phyloP scores from a whole-genome alignment of 495 filamentous ascomycete species.

The Rostrohypoxylon terebratum region DNA sequence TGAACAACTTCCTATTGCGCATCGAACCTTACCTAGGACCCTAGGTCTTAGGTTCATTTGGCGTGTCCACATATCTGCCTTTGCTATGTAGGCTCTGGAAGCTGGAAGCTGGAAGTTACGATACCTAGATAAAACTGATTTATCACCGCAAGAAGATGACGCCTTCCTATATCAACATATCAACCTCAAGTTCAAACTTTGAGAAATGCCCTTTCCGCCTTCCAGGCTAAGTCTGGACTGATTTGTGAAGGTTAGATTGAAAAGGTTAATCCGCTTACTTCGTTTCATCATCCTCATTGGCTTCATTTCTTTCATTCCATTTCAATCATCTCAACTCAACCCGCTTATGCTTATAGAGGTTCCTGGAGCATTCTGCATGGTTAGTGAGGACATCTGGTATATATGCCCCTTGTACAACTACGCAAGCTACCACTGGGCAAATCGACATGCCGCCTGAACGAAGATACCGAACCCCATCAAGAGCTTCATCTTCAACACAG shows the following conservation, averaged over 20 bases:
- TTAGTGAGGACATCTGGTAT: not conserved
- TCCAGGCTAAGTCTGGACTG: too few species aligned
- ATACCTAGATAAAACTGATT: not conserved
- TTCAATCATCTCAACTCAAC: not conserved
- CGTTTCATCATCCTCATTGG: too few species aligned
- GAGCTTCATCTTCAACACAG: slow-evolving; percentile 18
- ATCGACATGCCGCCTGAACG: slow-evolving; percentile 25
- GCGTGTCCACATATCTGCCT: not conserved
- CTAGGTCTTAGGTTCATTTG: too few species aligned
- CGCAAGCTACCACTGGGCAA: too few species aligned
- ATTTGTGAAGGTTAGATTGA: not conserved
- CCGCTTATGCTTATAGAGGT: not conserved
- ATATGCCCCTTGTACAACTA: not conserved
- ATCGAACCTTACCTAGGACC: too few species aligned
- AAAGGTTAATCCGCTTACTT: not conserved
- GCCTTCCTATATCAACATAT: slow-evolving; percentile 5
- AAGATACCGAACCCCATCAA: slow-evolving; percentile 35
- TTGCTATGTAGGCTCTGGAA: not conserved
- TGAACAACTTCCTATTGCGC: not conserved
- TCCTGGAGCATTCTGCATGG: not conserved
- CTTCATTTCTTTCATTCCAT: not conserved
- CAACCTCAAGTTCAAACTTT: not conserved
- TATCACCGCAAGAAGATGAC: not conserved
- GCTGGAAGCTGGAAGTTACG: not conserved
- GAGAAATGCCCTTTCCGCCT: slow-evolving; percentile 14